These are phyloP conservation scores for Moniliophthora roreri DNA, from an alignment of 1,284 basidiomycete species.

Conservation along the genomic window DNA sequence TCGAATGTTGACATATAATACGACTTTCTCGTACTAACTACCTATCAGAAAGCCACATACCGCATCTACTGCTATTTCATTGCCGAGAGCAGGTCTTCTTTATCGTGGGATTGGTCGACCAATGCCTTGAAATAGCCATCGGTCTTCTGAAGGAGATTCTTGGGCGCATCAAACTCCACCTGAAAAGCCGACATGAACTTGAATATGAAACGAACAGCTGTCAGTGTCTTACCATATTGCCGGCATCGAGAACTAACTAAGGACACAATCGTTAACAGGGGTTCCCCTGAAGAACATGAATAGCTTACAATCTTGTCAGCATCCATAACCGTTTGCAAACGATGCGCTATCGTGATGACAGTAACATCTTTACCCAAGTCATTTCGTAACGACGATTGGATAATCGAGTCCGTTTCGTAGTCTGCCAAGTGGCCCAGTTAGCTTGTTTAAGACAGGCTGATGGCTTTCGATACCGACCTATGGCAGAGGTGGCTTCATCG, in stretches of 20 bases:
- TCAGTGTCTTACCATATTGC: constrained; percentile 9
- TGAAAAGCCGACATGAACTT: constrained; percentile 9
- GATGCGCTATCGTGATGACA: constrained; percentile 12
- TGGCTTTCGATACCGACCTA: background rate
- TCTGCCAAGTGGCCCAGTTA: background rate
- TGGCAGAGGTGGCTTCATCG: constrained; percentile 22
- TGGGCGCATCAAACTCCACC: constrained; percentile 47
- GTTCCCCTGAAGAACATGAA: background rate
- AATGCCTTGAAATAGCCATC: constrained; percentile 40
- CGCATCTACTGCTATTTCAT: too few relatives aligned
- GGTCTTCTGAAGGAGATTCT: constrained; percentile 40
- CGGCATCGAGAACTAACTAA: constrained; percentile 14
- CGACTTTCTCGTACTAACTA: too few relatives aligned
- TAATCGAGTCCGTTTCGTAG: constrained; percentile 9
- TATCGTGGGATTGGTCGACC: constrained; percentile 36
- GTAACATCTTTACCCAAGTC: constrained; percentile 10
- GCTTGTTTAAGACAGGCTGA: background rate
- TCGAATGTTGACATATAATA: too few relatives aligned
- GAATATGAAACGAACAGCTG: background rate
- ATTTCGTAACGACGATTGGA: constrained; percentile 9
- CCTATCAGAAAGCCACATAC: too few relatives aligned
- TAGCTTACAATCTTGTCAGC: constrained; percentile 13
- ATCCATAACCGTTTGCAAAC: constrained; percentile 14
- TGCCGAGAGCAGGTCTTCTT: constrained; percentile 16
- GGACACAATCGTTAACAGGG: background rate